Evolutionary conservation across 2,329 filamentous ascomycete species (phyloP), one percentile per base, ranked within the genome.

Genomic region (Monilinia laxa): DNA sequence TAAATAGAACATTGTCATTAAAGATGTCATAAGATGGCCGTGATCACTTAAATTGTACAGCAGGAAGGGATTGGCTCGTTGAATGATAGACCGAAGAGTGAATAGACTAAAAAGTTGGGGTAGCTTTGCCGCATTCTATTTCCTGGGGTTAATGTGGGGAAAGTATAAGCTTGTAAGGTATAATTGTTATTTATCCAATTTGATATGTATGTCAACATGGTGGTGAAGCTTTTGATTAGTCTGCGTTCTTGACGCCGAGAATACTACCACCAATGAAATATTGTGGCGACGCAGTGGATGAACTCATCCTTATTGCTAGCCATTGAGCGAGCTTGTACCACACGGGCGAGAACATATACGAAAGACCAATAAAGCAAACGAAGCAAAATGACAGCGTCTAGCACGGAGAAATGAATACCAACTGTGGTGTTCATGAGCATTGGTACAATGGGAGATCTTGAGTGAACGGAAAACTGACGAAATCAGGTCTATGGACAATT

Each of bases 1-100:
- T 42, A 0, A 55, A 54, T 16, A 54, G 7, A 54, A 23, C 12
- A 28, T 35, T 54, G 4, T 9, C 51, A 28, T 53, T 47, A 23
- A n/a, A 4, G 9, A 23, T 23, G 47, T 23, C 18, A 54, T 54
- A 11, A 31, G 16, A 31, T 18, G 12, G 18, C 6, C 7, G 9
- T 11, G 20, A 35, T 35, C 9, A 31, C 16, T 54, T 18, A 20
- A 4, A 20, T 54, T 54, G 28, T 11, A 54, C 28, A 10, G 53
- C 28, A 54, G 9, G 7, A 35, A 55, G 28, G 16, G 25, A 3
- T 11, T 35, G 35, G 9, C 53, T 55, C 31, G 53, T 38, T 55
- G 9, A n/a, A 55, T 55, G 10, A 55, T 55, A 55, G 14, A 14
- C 53, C 53, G 53, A 55, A n/a, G 28, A 54, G 53, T 55, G 53